Base-by-base conservation (phyloP, 305 asterid genomes). In the Caryopteris hybrid region DNA sequence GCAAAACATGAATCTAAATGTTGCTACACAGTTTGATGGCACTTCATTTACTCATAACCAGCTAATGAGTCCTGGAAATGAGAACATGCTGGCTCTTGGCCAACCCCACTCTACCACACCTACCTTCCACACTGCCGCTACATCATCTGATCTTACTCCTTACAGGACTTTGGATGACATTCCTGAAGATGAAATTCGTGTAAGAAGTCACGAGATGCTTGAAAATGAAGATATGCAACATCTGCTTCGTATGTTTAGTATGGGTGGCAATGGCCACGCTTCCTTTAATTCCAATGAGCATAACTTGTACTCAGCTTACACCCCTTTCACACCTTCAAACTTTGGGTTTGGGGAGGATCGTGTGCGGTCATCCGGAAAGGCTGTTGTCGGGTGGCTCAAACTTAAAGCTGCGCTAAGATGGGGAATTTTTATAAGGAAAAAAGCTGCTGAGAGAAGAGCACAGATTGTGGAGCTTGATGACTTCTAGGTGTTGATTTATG, bases 381-480 rank as follows among this genome's bases (percentile, higher is more conserved):
- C 99, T 55, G 97, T 91, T 68, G 92, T 94, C 8, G 99, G 99
- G 57, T 94, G 99, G 99, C 95, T 94, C 36, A 94, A 94, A 70
- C 96, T 94, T 22, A 94, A 94, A 86, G 97, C 97, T 31, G 99
- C 97, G 72, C 78, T 94, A 70, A 84, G 99, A 81, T 94, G 99
- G 99, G 97, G 99, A 11, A 91, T 94, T 68, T 94, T 94, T 62
- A 82, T 87, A 69, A 80, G 99, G 85, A 94, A 91, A 82, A 85
- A 89, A 78, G 99, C 97, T 68, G 97, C 99, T 8, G 97, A 94
- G 89, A 87, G 96, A 76, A 85, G 96, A 80, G 97, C 99, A 46
- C 97, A 81, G 65, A 79, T 94, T 36, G 84, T 70, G 69, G 96
- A 94, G 71, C 80, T 93, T 65, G 99, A 93, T 45, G 96, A 89